Evolutionary conservation across 768 basidiomycete species (phyloP).

Genomic region (Galerina marginata): DNA sequence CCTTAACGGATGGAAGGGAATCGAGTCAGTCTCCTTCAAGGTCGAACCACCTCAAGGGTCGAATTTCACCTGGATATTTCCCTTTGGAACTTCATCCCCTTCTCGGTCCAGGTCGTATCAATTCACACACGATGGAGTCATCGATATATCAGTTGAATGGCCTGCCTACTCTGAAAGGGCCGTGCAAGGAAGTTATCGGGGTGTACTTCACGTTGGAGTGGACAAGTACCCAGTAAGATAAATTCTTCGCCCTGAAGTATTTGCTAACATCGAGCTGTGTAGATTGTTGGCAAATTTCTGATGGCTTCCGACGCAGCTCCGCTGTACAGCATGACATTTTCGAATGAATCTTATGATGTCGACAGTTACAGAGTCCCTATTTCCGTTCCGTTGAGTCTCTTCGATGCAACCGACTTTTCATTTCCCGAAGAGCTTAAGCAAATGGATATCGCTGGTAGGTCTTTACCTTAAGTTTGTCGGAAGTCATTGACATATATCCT

Average conservation of each 20-base stretch:
- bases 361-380: neutral
- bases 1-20: neutral
- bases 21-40: neutral
- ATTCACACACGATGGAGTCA: neutral
- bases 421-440: neutral
- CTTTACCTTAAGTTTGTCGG: neutral
- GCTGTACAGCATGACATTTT: neutral
- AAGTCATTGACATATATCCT: neutral
- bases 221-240: neutral
- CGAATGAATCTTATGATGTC: neutral
- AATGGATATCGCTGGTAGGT: neutral
- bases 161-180: neutral
- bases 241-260: too few relatives aligned
- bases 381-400: neutral
- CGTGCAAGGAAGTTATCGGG: neutral
- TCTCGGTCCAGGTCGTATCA: neutral
- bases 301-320: neutral
- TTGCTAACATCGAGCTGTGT: neutral
- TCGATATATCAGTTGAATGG: neutral
- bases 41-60: neutral
- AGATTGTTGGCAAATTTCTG: neutral
- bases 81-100: neutral
- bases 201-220: neutral
- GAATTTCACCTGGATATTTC: neutral
- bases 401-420: neutral